phyloP scores from a whole-genome alignment of 2,329 filamentous ascomycete genomes.

The Decorospora gaudefroyi region DNA sequence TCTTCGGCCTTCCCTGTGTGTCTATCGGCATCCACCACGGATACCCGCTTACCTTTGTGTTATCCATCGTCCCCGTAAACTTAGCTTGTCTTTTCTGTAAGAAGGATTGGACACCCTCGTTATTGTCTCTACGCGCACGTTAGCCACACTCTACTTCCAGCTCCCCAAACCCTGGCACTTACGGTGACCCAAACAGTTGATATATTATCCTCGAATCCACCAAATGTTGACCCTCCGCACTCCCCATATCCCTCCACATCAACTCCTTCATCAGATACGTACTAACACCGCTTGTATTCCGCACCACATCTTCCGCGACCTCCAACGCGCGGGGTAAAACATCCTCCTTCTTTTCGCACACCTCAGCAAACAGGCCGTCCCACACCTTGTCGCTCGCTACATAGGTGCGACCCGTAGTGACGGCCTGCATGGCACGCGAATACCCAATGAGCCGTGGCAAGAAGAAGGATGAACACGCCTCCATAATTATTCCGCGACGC shows the following conservation, averaged over 20 bases:
- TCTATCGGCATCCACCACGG: slow-evolving; percentile 70
- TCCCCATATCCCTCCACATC: slow-evolving; percentile 64
- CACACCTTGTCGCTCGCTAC: slow-evolving; percentile 56
- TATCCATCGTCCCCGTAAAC: slow-evolving; percentile 65
- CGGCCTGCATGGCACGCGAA: slow-evolving; percentile 65
- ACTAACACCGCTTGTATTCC: slow-evolving; percentile 67
- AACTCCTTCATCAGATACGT: slow-evolving; percentile 71
- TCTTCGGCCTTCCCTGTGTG: slow-evolving; percentile 49
- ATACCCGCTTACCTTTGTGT: slow-evolving; percentile 63
- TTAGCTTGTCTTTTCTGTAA: slow-evolving; percentile 67
- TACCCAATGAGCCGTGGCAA: slow-evolving; percentile 70
- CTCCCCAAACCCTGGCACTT: slow-evolving; percentile 25
- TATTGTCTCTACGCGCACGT: slow-evolving; percentile 59
- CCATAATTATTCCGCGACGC: slow-evolving; percentile 71
- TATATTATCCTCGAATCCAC: slow-evolving; percentile 69
- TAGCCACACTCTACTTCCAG: slow-evolving; percentile 6
- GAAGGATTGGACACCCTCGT: slow-evolving; percentile 71
- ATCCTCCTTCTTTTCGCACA: slow-evolving; percentile 60
- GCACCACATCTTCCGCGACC: slow-evolving; percentile 68
- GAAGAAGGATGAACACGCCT: slow-evolving; percentile 73
- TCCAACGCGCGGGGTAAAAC: slow-evolving; percentile 68
- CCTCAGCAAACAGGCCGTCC: slow-evolving; percentile 67
- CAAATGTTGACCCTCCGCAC: slow-evolving; percentile 70
- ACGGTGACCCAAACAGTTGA: slow-evolving; percentile 60
- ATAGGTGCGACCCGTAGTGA: slow-evolving; percentile 69